Base-by-base conservation (phyloP, 2,329 filamentous ascomycete species). In the Scleromitrula shiraiana region DNA sequence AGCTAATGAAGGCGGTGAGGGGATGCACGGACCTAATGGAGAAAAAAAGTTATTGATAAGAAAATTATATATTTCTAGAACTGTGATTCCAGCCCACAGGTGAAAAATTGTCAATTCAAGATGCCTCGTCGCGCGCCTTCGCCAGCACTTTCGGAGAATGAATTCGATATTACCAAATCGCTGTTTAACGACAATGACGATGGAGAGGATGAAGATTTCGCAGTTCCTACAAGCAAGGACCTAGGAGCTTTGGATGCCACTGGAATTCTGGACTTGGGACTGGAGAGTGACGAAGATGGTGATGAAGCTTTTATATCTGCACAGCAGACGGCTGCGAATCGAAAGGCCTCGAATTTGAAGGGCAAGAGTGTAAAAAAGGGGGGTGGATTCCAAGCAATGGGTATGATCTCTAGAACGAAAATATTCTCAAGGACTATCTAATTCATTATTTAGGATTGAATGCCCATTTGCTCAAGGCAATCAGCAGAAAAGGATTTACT, bases 341-440 rank as follows among this genome's bases (percentile, higher is more conserved):
- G 91, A 53, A 97, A 96, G 64, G 73, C 80, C 1, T 77, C 84
- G 8, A 93, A 90, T 62, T 59, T 93, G 7, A 93, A 91, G 66
- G 87, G 88, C 17, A 85, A 85, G 54, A 84, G 83, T 2, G 86
- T 88, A 26, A 96, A 96, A 72, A 98, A 97, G 68, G 87, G 90
- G 30, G 93, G 93, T 60, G 93, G 91, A 44, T 98, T 98, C 64
- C 93, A 98, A 66, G 84, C 87, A 39, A 96, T 98, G 90, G 86
- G 79, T 82, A 68, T 50, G 69, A 53, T n/a, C 22, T 24, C n/a
- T n/a, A n/a, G n/a, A n/a, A n/a, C n/a, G n/a, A n/a, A n/a, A n/a
- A 32, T 24, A n/a, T 41, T 35, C 33, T 19, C 12, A 37, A 38
- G 39, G 35, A 27, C 22, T 17, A 6, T 50, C 56, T 58, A 52